Percentiles rank a stretch among this genome's conserved stretches.
Evolutionary conservation across 2,329 filamentous ascomycete genomes (phyloP).

Genomic region (Fusarium sambucinum): DNA sequence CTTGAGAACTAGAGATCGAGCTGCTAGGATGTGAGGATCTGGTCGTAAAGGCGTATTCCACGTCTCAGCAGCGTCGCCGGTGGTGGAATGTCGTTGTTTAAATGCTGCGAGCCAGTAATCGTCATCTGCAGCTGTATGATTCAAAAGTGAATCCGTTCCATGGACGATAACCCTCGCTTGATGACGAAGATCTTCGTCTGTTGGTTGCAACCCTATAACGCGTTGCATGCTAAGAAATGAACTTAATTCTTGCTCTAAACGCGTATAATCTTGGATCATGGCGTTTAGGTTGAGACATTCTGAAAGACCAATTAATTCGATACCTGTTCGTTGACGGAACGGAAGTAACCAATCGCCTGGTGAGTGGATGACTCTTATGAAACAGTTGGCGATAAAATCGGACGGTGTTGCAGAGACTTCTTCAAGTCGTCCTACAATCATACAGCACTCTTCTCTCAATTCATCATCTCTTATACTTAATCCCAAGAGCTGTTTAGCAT

Average conservation of each 20-base stretch:
- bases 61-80: conserved; percentile 4
- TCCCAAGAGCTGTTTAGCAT: conserved; percentile 15
- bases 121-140: conserved; percentile 43
- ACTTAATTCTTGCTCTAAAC: conserved; percentile 31
- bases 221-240: conserved; percentile 36
- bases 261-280: conserved; percentile 43
- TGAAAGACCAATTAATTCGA: background rate
- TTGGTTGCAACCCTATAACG: conserved; percentile 36
- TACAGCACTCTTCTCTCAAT: conserved; percentile 40
- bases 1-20: conserved; percentile 29
- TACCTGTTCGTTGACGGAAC: conserved; percentile 37
- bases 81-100: conserved; percentile 37
- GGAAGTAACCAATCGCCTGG: conserved; percentile 37
- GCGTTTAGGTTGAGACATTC: conserved; percentile 7
- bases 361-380: conserved; percentile 36
- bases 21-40: conserved; percentile 25
- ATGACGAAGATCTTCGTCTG: conserved; percentile 34
- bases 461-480: conserved; percentile 32
- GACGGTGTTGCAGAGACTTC: conserved; percentile 38
- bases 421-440: conserved; percentile 37
- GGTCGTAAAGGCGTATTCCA: conserved; percentile 7
- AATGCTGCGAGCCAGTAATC: conserved; percentile 43
- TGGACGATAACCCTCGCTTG: conserved; percentile 40
- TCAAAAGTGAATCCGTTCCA: conserved; percentile 29
- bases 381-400: conserved; percentile 46